phyloP scores from a whole-genome alignment of 2,329 filamentous ascomycete genomes.

The Penicillium sp. region DNA sequence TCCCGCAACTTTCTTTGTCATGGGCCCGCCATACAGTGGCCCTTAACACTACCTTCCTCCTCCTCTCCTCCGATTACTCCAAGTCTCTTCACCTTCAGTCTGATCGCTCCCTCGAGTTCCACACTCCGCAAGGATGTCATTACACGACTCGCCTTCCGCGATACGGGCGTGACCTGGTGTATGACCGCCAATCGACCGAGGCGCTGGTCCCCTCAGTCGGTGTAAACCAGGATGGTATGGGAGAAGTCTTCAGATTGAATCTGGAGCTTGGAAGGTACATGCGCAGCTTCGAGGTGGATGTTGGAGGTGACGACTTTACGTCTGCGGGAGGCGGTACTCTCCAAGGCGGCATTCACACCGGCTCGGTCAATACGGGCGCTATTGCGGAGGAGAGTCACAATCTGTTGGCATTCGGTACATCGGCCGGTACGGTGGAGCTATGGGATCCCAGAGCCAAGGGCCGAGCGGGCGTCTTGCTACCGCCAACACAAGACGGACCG shows the following conservation, averaged over 20 bases:
- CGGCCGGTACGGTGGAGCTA: conserved; percentile 91
- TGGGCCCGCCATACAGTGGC: conserved; percentile 87
- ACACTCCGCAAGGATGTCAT: conserved; percentile 81
- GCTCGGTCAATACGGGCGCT: conserved; percentile 79
- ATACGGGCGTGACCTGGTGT: conserved; percentile 85
- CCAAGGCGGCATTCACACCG: conserved; percentile 79
- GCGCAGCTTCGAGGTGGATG: conserved; percentile 86
- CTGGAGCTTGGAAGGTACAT: conserved; percentile 89
- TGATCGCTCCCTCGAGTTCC: conserved; percentile 87
- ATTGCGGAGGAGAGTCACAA: conserved; percentile 87
- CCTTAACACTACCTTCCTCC: conserved; percentile 82
- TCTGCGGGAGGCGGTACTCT: conserved; percentile 65
- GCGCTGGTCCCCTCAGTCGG: conserved; percentile 83
- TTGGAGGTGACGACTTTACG: conserved; percentile 72
- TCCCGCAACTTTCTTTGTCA: conserved; percentile 88
- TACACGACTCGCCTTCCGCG: conserved; percentile 84
- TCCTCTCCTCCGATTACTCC: conserved; percentile 85
- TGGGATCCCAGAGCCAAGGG: conserved; percentile 87
- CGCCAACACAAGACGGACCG: conserved; percentile 41
- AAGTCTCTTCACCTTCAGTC: conserved; percentile 92
- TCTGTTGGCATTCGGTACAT: conserved; percentile 86
- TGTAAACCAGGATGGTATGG: conserved; percentile 75
- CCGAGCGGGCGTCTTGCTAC: conserved; percentile 69
- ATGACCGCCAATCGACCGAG: conserved; percentile 76
- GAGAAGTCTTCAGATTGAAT: conserved; percentile 90